A percentile compares a stretch with the other conserved stretches of the same genome.
Conservation (phyloP, 148 eudicot species). For the Chenopodium album region DNA sequence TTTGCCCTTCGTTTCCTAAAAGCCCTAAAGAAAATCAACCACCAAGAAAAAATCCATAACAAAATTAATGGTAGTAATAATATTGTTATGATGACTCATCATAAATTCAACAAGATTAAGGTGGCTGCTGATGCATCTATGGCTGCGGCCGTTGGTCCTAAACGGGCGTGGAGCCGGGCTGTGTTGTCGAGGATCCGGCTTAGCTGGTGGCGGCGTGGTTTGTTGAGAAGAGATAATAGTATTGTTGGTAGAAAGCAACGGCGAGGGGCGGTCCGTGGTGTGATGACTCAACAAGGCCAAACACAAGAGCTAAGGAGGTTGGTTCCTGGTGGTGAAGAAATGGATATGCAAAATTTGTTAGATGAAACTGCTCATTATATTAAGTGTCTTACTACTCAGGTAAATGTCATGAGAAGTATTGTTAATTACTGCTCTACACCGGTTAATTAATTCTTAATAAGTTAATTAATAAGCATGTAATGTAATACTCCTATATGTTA, state of each 20-base stretch:
- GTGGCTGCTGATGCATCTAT: slow-evolving; percentile 59
- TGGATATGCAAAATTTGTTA: slow-evolving; percentile 57
- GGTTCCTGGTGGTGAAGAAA: slow-evolving; percentile 75
- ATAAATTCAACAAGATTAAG: slow-evolving; percentile 37
- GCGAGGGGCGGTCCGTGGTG: neutral
- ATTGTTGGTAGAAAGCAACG: neutral
- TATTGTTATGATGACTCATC: neutral
- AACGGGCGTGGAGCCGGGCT: slow-evolving; percentile 72
- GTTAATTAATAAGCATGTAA: neutral
- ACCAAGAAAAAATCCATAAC: neutral
- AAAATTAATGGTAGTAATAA: neutral
- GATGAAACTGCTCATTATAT: slow-evolving; percentile 80
- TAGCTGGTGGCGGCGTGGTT: slow-evolving; percentile 9
- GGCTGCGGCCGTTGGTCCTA: slow-evolving; percentile 63
- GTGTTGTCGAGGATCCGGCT: slow-evolving; percentile 34
- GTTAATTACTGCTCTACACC: slow-evolving; percentile 42
- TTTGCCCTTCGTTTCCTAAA: slow-evolving; percentile 53
- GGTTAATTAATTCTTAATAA: neutral
- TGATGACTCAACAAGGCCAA: neutral
- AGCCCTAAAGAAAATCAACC: slow-evolving; percentile 51
- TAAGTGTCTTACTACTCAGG: slow-evolving; percentile 73
- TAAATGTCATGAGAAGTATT: slow-evolving; percentile 69
- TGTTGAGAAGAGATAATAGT: neutral
- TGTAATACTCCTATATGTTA: neutral
- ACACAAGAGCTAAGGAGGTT: slow-evolving; percentile 44